Evolutionary conservation across 148 eudicot species (phyloP), one percentile per base, ranked within the genome.

Genomic region (Vaccinium macrocarpon): DNA sequence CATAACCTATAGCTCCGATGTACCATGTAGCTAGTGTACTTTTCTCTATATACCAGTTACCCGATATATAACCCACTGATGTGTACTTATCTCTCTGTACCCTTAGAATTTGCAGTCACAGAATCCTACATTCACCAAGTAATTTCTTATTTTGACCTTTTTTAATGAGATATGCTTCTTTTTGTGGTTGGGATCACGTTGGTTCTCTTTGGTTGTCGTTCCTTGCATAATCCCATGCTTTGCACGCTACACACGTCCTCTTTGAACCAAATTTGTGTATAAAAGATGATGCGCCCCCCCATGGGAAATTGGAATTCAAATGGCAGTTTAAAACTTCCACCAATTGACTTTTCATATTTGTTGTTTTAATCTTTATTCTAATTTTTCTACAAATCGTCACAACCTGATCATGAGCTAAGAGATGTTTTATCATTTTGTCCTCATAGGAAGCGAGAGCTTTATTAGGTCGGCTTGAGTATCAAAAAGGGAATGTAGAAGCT

Each of bases 371-470:
- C 42, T 53, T 64, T 64, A 13, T 64, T 64, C 71, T 32, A 42
- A 12, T 73, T 12, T 82, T 16, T 35, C 2, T 82, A 12, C 21
- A 5, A 12, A 72, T 38, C 68, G 21, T 51, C 38, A 73, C 68
- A 82, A 72, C 35, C 59, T 55, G 62, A 53, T 82, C 23, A 6
- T 73, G 84, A 70, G 29, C 64, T 70, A 29, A 70, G 35, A 70
- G 50, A 55, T n/a, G 52, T 72, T 73, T 82, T 38, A 38, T 38
- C 50, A 35, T 72, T 5, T 25, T 38, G 13, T 1, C 53, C 64
- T 74, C 84, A 21, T 87, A 95, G 98, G 98, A 93, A 90, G 98
- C 98, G 10, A 91, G 98, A 84, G 98, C 98, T 74, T 87, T 95
- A 82, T 84, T 95, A 81, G 98, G 98, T 81, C 88, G 98, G 86